Conservation (phyloP, 116 monocot species). For the Iris pallida region DNA sequence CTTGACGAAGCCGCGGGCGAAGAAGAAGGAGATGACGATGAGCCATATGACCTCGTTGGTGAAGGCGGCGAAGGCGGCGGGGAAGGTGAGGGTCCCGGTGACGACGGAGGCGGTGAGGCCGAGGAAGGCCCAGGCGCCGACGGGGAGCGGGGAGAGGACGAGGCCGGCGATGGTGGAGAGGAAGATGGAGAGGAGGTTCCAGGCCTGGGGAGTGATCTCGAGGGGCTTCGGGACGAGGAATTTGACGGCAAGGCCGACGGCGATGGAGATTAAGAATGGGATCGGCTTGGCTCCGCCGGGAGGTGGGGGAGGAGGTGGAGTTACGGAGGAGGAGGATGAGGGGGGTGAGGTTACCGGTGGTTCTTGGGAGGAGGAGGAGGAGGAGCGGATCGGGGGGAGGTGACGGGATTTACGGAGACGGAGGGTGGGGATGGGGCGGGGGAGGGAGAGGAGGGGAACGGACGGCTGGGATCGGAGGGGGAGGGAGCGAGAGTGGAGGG, state of each 20-base stretch:
- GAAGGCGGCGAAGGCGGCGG: slow-evolving; percentile 72
- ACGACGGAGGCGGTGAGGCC: slow-evolving; percentile 62
- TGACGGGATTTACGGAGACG: slow-evolving; percentile 1
- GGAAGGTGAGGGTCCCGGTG: slow-evolving; percentile 68
- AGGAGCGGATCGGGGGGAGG: background rate
- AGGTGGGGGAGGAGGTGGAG: slow-evolving; percentile 13
- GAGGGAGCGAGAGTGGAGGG: slow-evolving; percentile 7
- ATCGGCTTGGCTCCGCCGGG: slow-evolving; percentile 57
- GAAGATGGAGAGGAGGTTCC: slow-evolving; percentile 91
- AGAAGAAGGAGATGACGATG: slow-evolving; percentile 97
- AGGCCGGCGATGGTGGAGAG: slow-evolving; percentile 86
- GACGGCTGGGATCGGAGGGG: slow-evolving; percentile 3
- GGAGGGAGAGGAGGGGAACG: slow-evolving; percentile 2
- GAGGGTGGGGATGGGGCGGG: slow-evolving; percentile 5
- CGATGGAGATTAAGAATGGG: slow-evolving; percentile 62
- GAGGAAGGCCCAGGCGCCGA: slow-evolving; percentile 92
- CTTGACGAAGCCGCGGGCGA: slow-evolving; percentile 94
- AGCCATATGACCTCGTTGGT: slow-evolving; percentile 97
- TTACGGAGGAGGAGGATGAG: slow-evolving; percentile 15
- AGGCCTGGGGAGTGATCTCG: slow-evolving; percentile 72
- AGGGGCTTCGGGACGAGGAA: slow-evolving; percentile 71
- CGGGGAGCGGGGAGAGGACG: slow-evolving; percentile 81
- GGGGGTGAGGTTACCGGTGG: slow-evolving; percentile 12
- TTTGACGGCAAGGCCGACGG: slow-evolving; percentile 61
- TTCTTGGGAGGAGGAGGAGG: slow-evolving; percentile 9